Percentiles rank a stretch among this genome's conserved stretches.
phyloP scores from a whole-genome alignment of 441 rosid species.

The Pelargonium myrrhifolium region DNA sequence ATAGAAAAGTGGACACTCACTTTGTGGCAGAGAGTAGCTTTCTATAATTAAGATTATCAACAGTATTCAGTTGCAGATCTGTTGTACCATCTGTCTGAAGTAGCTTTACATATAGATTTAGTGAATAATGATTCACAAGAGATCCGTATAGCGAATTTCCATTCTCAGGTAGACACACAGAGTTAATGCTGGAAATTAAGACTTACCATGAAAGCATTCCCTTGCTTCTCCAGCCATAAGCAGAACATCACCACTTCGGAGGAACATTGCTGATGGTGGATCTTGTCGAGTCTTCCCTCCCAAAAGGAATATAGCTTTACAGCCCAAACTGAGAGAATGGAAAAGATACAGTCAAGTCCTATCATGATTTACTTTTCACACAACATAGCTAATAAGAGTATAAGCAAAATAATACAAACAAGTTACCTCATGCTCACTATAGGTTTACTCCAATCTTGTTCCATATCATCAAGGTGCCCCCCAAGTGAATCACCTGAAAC shows the following conservation, averaged over 20 bases:
- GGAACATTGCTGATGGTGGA: slow-evolving; percentile 75
- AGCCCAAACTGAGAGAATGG: slow-evolving; percentile 55
- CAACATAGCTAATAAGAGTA: neutral
- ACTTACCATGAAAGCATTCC: slow-evolving; percentile 83
- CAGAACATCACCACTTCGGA: slow-evolving; percentile 82
- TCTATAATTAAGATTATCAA: too few species aligned
- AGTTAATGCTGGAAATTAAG: neutral
- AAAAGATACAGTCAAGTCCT: neutral
- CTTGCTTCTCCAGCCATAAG: slow-evolving; percentile 95
- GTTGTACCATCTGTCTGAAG: neutral
- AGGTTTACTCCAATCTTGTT: slow-evolving; percentile 89
- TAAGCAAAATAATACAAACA: neutral
- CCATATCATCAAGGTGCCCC: slow-evolving; percentile 97
- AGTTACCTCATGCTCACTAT: slow-evolving; percentile 85
- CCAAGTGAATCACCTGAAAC: slow-evolving; percentile 78
- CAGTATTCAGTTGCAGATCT: neutral
- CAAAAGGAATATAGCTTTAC: slow-evolving; percentile 87
- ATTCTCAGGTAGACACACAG: neutral
- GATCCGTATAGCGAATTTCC: neutral
- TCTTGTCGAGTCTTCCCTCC: slow-evolving; percentile 83
- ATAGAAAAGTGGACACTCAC: too few species aligned
- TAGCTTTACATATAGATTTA: neutral
- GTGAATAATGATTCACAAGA: neutral
- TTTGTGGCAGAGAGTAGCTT: too few species aligned
- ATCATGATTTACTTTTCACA: neutral